Base-by-base conservation (phyloP, 768 basidiomycete species). In the Suillus subalutaceus region DNA sequence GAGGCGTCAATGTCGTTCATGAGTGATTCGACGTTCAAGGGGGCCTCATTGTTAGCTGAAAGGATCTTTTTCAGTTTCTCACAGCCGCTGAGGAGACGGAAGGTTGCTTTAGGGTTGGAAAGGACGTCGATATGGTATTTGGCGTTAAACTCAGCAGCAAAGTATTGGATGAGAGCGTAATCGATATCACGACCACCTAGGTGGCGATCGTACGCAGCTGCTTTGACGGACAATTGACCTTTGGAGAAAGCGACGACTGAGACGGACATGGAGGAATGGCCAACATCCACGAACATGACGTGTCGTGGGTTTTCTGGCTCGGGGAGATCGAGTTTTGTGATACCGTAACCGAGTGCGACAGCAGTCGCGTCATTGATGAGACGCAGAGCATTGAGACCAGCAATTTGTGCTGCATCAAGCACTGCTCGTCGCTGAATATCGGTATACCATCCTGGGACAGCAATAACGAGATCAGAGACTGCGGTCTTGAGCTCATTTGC, bases 61-160 rank as follows among this genome's bases (percentile, higher is more conserved):
- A 99, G 85, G 15, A 99, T 84, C 82, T 99, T 99, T 85, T 99
- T 98, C 75, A 98, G 85, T 76, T 90, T 90, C 83, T 99, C 97
- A 77, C 95, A 95, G 23, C 92, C 90, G 18, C 90, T 90, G 32
- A 84, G 74, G 65, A 99, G 89, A 69, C 97, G 90, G 93, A 99
- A 99, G 57, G 83, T 85, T 40, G 96, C 97, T 79, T 98, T 98
- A 70, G 94, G 92, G 80, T 85, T 95, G 69, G 86, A 86, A 73
- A 94, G 77, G 72, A 99, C 96, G 77, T 99, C 96, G 75, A 99
- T 94, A 80, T 96, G 97, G 88, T 99, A 98, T 78, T 97, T 98
- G n/a, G 79, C 76, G 81, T 95, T 91, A 89, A 99, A 98, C 79
- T 98, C 92, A 37, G 86, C 79, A 10, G 96, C 86, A 75, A 99